Evolutionary conservation across 768 basidiomycete genomes (phyloP).

Genomic region (Macrolepiota fuliginosa): DNA sequence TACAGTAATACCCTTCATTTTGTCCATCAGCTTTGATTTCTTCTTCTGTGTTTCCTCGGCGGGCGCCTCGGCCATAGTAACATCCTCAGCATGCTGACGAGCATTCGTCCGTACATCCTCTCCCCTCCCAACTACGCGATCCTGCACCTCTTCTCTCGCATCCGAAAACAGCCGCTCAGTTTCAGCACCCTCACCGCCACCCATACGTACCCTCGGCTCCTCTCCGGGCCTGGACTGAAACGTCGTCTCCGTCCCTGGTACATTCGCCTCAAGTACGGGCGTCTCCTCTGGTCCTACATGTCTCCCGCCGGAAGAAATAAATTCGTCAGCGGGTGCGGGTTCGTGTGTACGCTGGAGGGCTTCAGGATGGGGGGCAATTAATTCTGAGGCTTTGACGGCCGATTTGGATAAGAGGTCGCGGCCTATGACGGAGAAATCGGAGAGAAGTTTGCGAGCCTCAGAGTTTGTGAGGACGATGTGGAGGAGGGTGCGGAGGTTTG

Average conservation of each 20-base stretch:
- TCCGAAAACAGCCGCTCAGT: slow-evolving; percentile 24
- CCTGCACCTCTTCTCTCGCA: slow-evolving; percentile 11
- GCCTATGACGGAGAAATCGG: slow-evolving; percentile 74
- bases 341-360: slow-evolving; percentile 65
- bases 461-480: slow-evolving; percentile 90
- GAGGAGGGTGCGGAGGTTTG: slow-evolving; percentile 85
- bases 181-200: slow-evolving; percentile 29
- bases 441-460: slow-evolving; percentile 85
- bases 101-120: background rate
- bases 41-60: slow-evolving; percentile 19
- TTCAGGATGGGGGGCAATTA: slow-evolving; percentile 64
- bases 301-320: slow-evolving; percentile 47
- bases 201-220: slow-evolving; percentile 32
- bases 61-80: background rate
- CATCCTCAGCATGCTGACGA: slow-evolving; percentile 5
- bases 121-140: background rate
- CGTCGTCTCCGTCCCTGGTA: slow-evolving; percentile 29
- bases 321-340: slow-evolving; percentile 65
- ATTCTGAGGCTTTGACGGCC: slow-evolving; percentile 67
- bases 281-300: slow-evolving; percentile 28
- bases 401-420: slow-evolving; percentile 81
- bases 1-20: slow-evolving; percentile 28
- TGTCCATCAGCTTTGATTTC: slow-evolving; percentile 32
- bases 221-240: slow-evolving; percentile 48
- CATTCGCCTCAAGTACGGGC: slow-evolving; percentile 28